Percentiles rank a stretch among this genome's conserved stretches.
Evolutionary conservation across 768 basidiomycete species (phyloP).

Genomic region (Lepiota venenata): DNA sequence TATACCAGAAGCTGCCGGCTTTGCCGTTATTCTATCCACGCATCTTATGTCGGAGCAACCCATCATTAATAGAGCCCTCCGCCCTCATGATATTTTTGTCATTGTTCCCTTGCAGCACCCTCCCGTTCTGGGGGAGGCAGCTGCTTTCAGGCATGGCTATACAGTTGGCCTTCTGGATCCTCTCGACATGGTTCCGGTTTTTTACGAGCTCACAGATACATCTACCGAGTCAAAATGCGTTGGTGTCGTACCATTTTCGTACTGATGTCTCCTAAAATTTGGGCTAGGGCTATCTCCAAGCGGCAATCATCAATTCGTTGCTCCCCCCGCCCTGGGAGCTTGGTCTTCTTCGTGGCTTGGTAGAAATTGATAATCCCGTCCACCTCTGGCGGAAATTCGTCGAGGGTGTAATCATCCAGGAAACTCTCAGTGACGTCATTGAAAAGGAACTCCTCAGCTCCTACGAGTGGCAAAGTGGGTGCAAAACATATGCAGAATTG

Average conservation of each 20-base stretch:
- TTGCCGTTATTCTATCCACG: slow-evolving; percentile 36
- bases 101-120: slow-evolving; percentile 44
- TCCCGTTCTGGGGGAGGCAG: slow-evolving; percentile 36
- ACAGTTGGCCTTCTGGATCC: slow-evolving; percentile 50
- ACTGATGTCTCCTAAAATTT: neutral
- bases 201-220: slow-evolving; percentile 29
- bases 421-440: slow-evolving; percentile 29
- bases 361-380: slow-evolving; percentile 28
- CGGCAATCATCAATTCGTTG: slow-evolving; percentile 29
- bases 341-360: slow-evolving; percentile 21
- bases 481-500: neutral
- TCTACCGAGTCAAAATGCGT: neutral
- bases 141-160: slow-evolving; percentile 30
- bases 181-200: slow-evolving; percentile 49
- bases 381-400: slow-evolving; percentile 42
- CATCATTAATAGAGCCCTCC: slow-evolving; percentile 28
- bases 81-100: slow-evolving; percentile 40
- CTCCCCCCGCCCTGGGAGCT: slow-evolving; percentile 36
- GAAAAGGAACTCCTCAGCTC: slow-evolving; percentile 42
- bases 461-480: slow-evolving; percentile 40
- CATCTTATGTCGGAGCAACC: slow-evolving; percentile 25
- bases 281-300: slow-evolving; percentile 21
- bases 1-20: slow-evolving; percentile 24
- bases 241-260: neutral
- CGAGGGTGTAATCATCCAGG: slow-evolving; percentile 29